A percentile compares a stretch with the other conserved stretches of the same genome.
phyloP scores from a whole-genome alignment of 2,329 filamentous ascomycete genomes.

The Cryphonectria naterciae region DNA sequence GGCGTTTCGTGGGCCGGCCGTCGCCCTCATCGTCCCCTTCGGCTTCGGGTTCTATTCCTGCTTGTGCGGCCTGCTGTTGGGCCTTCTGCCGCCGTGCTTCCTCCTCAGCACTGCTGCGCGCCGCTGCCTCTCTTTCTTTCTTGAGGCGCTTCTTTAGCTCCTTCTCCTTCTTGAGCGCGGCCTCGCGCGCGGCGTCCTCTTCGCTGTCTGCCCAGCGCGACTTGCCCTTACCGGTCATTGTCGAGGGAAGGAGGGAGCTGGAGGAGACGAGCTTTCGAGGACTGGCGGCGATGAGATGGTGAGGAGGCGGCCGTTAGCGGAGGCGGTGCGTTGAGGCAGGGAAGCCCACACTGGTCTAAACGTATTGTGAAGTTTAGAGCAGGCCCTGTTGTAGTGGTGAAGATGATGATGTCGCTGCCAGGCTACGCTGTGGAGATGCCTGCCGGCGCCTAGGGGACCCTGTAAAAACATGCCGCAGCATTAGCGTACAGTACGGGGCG shows the following conservation, averaged over 20 bases:
- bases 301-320: not conserved
- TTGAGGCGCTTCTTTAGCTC: conserved; percentile 87
- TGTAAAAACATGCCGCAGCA: not conserved
- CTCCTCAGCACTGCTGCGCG: conserved; percentile 64
- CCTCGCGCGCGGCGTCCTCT: conserved; percentile 76
- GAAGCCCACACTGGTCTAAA: not conserved
- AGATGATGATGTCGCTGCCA: conserved; percentile 15
- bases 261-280: not conserved
- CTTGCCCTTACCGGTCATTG: conserved; percentile 64
- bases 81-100: conserved; percentile 9
- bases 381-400: not conserved
- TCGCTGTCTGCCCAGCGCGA: conserved; percentile 90
- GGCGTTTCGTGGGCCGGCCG: conserved; percentile 64
- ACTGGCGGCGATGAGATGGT: not conserved
- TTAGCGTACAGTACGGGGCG: not conserved
- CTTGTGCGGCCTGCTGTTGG: conserved; percentile 29
- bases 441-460: conserved; percentile 13
- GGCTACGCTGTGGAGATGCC: conserved; percentile 17
- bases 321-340: not conserved
- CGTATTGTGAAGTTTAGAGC: not conserved
- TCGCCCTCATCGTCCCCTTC: conserved; percentile 38
- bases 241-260: not conserved
- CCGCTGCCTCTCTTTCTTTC: conserved; percentile 66
- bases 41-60: conserved; percentile 42
- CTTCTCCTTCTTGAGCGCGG: conserved; percentile 77